phyloP scores from a whole-genome alignment of 2,329 filamentous ascomycete genomes.

The Aspergillus neotritici region DNA sequence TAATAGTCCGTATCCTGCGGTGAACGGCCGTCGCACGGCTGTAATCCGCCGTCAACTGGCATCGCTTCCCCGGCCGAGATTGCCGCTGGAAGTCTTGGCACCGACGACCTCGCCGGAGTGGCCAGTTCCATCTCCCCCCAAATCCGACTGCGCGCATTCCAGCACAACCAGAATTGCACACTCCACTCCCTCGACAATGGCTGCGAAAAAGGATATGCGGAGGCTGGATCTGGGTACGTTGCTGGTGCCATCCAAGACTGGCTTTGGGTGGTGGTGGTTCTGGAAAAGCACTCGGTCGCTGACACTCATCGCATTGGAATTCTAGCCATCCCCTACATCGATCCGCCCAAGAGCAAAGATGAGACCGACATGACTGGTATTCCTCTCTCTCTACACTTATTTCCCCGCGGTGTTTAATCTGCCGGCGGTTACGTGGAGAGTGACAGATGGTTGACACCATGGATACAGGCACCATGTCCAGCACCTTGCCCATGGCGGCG shows the following conservation, averaged over 20 bases:
- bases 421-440: not conserved
- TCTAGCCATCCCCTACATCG: slow-evolving; percentile 81
- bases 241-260: not conserved
- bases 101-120: slow-evolving; percentile 6
- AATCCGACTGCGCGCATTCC: slow-evolving; percentile 1
- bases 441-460: slow-evolving; percentile 14
- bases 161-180: not conserved
- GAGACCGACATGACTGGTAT: slow-evolving; percentile 66
- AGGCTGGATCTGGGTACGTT: slow-evolving; percentile 64
- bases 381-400: no score
- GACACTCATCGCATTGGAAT: slow-evolving; percentile 6
- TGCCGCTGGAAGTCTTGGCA: slow-evolving; percentile 13
- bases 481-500: slow-evolving; percentile 89
- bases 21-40: no score
- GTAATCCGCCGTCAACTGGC: no score
- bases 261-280: no score
- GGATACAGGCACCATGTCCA: slow-evolving; percentile 54
- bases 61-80: not conserved
- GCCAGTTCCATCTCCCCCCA: slow-evolving; percentile 6
- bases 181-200: slow-evolving; percentile 45
- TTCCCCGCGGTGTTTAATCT: no score
- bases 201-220: slow-evolving; percentile 70
- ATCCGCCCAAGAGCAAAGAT: slow-evolving; percentile 60
- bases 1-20: no score
- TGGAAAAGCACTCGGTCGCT: slow-evolving; percentile 4